These are phyloP conservation scores for Saccharomyces hybrid DNA, from an alignment of 1,139 yeast genomes.

Conservation along the genomic window DNA sequence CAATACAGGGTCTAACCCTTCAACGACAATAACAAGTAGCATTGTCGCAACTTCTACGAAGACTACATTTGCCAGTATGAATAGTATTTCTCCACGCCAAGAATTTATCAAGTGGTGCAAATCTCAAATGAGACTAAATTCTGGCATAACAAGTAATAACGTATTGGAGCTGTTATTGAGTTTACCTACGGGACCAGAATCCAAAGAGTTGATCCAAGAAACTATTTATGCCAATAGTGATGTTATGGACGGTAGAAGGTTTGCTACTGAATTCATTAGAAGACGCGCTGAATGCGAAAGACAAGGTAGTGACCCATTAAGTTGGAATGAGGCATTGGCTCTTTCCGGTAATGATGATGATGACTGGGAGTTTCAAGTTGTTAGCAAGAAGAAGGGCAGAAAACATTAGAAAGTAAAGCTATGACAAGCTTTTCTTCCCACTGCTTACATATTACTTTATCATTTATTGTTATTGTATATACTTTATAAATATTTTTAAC, in stretches of 20 bases:
- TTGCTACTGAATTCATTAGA: conserved; percentile 82
- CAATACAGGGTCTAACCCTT: conserved; percentile 23
- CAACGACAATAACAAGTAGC: conserved; percentile 27
- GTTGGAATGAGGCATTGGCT: conserved; percentile 61
- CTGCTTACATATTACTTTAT: not conserved
- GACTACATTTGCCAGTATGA: conserved; percentile 29
- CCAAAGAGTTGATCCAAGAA: conserved; percentile 82
- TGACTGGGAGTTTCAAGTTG: conserved; percentile 77
- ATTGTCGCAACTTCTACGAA: conserved; percentile 8
- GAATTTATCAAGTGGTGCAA: conserved; percentile 86
- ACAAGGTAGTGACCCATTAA: conserved; percentile 46
- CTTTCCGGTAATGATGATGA: conserved; percentile 58
- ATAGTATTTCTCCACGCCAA: conserved; percentile 38
- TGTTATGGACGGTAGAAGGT: conserved; percentile 90
- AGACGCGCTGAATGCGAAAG: conserved; percentile 66
- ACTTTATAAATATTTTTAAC: not conserved
- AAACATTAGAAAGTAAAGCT: conserved; percentile 19
- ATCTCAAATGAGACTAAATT: conserved; percentile 61
- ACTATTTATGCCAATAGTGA: conserved; percentile 85
- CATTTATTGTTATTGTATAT: conserved; percentile 1
- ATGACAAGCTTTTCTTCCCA: not conserved
- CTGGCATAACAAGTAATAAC: conserved; percentile 68
- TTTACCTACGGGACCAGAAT: conserved; percentile 65
- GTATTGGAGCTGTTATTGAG: conserved; percentile 73
- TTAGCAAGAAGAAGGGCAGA: conserved; percentile 54